Evolutionary conservation across 805 yeast genomes (phyloP), one percentile per base, ranked within the genome.

Genomic region (Ogataea sp.): DNA sequence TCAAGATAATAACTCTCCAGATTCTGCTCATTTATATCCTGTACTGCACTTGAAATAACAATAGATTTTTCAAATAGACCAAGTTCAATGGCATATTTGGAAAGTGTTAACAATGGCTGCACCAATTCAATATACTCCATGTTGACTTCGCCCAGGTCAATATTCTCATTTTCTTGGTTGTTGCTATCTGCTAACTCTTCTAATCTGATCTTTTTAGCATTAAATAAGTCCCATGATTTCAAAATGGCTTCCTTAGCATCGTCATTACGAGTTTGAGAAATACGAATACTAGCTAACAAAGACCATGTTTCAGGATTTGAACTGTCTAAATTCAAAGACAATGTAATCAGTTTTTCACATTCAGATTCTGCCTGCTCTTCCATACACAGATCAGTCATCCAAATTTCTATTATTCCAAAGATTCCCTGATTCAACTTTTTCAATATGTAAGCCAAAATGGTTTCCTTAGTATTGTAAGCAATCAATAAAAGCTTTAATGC

Each of bases 311-410:
- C 97, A 1, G 95, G 83, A 42, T 83, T 79, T 18, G 66, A 65
- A 3, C 45, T 29, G 45, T 81, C 83, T 26, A 84, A 59, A 38
- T 73, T 61, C 52, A 86, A 60, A 1, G 94, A 78, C 48, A 73
- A 74, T 10, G 72, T 60, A 39, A 89, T 80, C 47, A 85, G 67
- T 40, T 68, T 68, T 50, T 88, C 83, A 62, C 97, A 93, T 57
- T 77, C 71, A 8, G 58, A 18, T 61, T 93, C 97, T 2, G 97
- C 97, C 48, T 81, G 79, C 3, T 78, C 78, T 52, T 86, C 95
- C 96, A 89, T 87, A 65, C 97, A 89, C 46, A 89, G 66, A 65
- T 90, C 97, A 1, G 97, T 90, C 97, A 88, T 86, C 96, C 96
- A 89, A 41, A 86, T 83, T 61, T 90, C 98, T 52, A 93, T 83